These are phyloP conservation scores for Marasmius tenuissimus DNA, from an alignment of 1,284 basidiomycete species.

Conservation along the genomic window DNA sequence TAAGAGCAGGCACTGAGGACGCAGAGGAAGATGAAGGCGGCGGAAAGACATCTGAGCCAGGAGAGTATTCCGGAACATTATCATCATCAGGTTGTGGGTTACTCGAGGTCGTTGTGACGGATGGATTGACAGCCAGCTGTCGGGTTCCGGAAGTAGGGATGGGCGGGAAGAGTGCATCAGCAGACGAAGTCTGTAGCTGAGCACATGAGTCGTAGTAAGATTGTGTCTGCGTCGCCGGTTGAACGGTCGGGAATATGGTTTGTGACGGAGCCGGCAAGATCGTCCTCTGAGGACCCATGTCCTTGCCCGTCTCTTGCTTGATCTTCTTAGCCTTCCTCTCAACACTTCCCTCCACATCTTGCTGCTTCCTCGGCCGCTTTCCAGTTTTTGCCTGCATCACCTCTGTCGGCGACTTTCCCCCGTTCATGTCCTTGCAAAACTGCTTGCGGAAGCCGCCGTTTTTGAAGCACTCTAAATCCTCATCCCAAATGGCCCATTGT, in stretches of 20 bases:
- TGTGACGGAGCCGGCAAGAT: slow-evolving; percentile 31
- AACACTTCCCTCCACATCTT: slow-evolving; percentile 31
- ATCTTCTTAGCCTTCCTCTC: slow-evolving; percentile 15
- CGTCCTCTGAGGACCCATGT: slow-evolving; percentile 7
- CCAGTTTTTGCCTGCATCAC: slow-evolving; percentile 29
- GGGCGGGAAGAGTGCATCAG: slow-evolving; percentile 73
- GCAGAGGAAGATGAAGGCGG: slow-evolving; percentile 19
- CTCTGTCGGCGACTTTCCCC: slow-evolving; percentile 31
- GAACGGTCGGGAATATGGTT: slow-evolving; percentile 53
- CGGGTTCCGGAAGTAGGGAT: slow-evolving; percentile 51
- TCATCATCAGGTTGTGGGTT: slow-evolving; percentile 20
- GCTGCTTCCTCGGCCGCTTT: slow-evolving; percentile 32
- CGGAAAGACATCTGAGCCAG: slow-evolving; percentile 26
- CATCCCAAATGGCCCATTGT: slow-evolving; percentile 75
- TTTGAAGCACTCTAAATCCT: slow-evolving; percentile 69
- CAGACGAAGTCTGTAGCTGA: slow-evolving; percentile 26
- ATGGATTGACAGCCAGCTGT: slow-evolving; percentile 22
- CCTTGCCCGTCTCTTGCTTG: slow-evolving; percentile 12
- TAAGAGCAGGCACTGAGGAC: slow-evolving; percentile 55
- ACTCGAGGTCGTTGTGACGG: slow-evolving; percentile 5
- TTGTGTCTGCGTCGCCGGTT: slow-evolving; percentile 65
- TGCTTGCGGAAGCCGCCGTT: slow-evolving; percentile 71
- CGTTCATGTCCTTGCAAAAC: slow-evolving; percentile 63
- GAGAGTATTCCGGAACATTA: slow-evolving; percentile 26
- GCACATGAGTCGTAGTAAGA: slow-evolving; percentile 64